A percentile compares a stretch with the other conserved stretches of the same genome.
These are phyloP conservation scores for Eutypella sp. DNA, from an alignment of 2,329 filamentous ascomycete genomes.

Conservation along the genomic window DNA sequence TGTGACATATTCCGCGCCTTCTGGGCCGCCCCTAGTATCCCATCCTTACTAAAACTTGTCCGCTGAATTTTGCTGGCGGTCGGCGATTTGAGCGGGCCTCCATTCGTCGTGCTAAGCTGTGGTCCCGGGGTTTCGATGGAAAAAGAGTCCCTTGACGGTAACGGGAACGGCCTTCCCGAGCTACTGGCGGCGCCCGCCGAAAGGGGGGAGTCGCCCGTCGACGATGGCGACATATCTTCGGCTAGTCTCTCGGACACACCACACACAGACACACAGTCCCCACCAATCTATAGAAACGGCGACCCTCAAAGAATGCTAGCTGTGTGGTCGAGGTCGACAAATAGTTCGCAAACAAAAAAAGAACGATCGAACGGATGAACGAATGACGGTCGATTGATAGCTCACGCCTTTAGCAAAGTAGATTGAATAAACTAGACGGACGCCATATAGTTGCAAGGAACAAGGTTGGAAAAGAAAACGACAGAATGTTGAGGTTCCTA, in stretches of 20 bases:
- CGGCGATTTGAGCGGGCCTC: slow-evolving; percentile 46
- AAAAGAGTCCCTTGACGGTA: slow-evolving; percentile 43
- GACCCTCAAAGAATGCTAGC: no score
- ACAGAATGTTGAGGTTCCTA: background rate
- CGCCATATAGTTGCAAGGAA: background rate
- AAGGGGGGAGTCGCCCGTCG: slow-evolving; percentile 48
- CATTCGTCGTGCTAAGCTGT: slow-evolving; percentile 38
- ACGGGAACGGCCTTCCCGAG: slow-evolving; percentile 37
- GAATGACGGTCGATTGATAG: no score
- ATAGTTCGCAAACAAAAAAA: no score
- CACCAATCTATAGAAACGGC: no score
- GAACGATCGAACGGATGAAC: no score
- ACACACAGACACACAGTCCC: slow-evolving; percentile 12
- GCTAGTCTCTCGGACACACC: slow-evolving; percentile 7
- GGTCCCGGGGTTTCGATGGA: slow-evolving; percentile 43
- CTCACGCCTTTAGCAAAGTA: no score
- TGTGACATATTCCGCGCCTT: slow-evolving; percentile 53
- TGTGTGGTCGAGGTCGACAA: no score
- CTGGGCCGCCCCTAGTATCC: slow-evolving; percentile 47
- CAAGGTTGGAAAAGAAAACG: background rate
- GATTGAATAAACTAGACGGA: no score
- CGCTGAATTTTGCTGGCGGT: slow-evolving; percentile 42
- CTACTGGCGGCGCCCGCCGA: slow-evolving; percentile 35
- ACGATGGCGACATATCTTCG: slow-evolving; percentile 47
- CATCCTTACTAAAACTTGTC: slow-evolving; percentile 50